These are phyloP conservation scores for Ceratocystis cacaofunesta DNA, from an alignment of 2,329 filamentous ascomycete genomes.

Conservation along the genomic window DNA sequence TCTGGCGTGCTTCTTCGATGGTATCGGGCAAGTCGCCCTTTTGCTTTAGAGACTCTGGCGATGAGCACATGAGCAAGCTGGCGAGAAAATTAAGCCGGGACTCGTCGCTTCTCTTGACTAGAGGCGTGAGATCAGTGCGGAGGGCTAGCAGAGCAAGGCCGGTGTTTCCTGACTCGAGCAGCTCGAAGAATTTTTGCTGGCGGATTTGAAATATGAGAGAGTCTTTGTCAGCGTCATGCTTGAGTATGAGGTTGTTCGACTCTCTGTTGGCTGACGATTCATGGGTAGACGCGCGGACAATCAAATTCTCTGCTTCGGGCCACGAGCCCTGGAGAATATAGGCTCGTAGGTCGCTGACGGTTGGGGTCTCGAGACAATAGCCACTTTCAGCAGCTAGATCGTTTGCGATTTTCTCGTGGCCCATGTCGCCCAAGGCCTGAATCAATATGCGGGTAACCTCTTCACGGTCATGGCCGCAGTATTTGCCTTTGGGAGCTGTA, in stretches of 20 bases:
- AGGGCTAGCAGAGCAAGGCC: slow-evolving; percentile 66
- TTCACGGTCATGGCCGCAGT: slow-evolving; percentile 77
- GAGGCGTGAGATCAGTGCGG: slow-evolving; percentile 70
- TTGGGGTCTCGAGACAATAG: slow-evolving; percentile 69
- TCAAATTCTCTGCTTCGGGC: slow-evolving; percentile 67
- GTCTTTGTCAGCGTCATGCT: slow-evolving; percentile 25
- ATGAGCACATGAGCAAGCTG: slow-evolving; percentile 77
- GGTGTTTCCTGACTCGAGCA: slow-evolving; percentile 64
- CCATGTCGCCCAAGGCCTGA: slow-evolving; percentile 77
- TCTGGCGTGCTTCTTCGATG: slow-evolving; percentile 78
- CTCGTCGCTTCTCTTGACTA: slow-evolving; percentile 63
- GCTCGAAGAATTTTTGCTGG: slow-evolving; percentile 88
- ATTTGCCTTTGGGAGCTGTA: slow-evolving; percentile 25
- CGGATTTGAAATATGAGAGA: slow-evolving; percentile 78
- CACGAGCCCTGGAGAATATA: slow-evolving; percentile 71
- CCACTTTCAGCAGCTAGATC: slow-evolving; percentile 69
- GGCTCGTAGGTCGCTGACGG: slow-evolving; percentile 70
- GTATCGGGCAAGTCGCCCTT: slow-evolving; percentile 54
- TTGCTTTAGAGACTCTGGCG: slow-evolving; percentile 26
- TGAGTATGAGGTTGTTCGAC: background rate
- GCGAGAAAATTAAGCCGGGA: slow-evolving; percentile 44
- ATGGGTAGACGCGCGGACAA: slow-evolving; percentile 38
- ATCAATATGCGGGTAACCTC: slow-evolving; percentile 88
- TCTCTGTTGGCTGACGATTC: background rate
- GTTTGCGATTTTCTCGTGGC: slow-evolving; percentile 63